Base-by-base conservation (phyloP, 176 grass and related monocot genomes). In the Canna indica region DNA sequence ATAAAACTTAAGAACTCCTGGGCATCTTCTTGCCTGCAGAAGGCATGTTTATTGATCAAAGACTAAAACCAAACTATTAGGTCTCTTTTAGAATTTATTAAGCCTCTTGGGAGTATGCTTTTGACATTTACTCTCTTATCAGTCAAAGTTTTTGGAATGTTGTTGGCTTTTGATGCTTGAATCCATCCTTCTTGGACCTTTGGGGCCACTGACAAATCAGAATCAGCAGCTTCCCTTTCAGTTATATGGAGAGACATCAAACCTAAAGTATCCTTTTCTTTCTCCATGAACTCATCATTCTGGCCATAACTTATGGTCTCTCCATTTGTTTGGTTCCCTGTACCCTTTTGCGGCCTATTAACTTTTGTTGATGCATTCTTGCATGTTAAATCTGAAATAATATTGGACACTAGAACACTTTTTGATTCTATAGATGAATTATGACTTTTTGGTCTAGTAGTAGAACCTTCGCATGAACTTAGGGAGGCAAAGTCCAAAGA, bases 1-100 rank as follows among this genome's bases (percentile, higher is more conserved):
- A 84, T 74, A 81, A 93, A 99, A 75, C 89, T 88, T 53, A 99
- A 82, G 60, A 99, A 99, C 61, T 99, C 94, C 77, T 99, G 94
- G 26, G 88, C 88, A 83, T 96, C 88, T 75, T 91, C 88, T 79
- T 96, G 93, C 59, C 88, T 96, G 71, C 20, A 91, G 48, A 86
- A 77, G 54, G 33, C 27, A 60, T 60, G 58, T n/a, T n/a, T n/a
- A n/a, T n/a, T n/a, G n/a, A 54, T 54, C 6, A 54, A 18, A 54
- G 22, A 18, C 15, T 54, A 54, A 1, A n/a, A 54, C 7, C 22
- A 18, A n/a, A n/a, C 17, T 3, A n/a, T 54, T 5, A 54, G 2
- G 20, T n/a, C 6, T 24, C 22, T 5, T n/a, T n/a, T 54, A 24
- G 18, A n/a, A 83, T 99, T 99, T 75, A 80, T 87, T 85, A 99